These are phyloP conservation scores for Medicago arabica DNA, from an alignment of 306 rosid species.

Conservation along the genomic window DNA sequence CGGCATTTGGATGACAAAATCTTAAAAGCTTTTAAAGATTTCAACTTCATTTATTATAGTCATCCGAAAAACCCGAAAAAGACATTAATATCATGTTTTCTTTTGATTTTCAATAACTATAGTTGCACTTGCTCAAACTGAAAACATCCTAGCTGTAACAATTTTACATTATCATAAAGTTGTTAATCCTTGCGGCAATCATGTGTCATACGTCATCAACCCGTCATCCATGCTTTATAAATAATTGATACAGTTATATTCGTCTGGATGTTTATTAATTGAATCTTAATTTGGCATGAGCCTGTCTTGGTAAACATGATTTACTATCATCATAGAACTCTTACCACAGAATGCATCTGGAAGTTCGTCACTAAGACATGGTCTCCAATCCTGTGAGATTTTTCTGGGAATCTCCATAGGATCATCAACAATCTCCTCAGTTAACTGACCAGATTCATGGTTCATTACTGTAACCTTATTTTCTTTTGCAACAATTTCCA, in stretches of 20 bases:
- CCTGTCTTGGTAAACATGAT: background rate
- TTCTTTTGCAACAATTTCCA: slow-evolving; percentile 86
- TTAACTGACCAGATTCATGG: slow-evolving; percentile 58
- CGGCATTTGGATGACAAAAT: background rate
- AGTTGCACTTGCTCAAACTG: background rate
- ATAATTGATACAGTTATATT: slow-evolving; percentile 10
- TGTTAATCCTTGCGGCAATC: background rate
- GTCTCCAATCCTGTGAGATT: slow-evolving; percentile 73
- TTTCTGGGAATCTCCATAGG: slow-evolving; percentile 67
- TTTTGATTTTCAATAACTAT: slow-evolving; percentile 5
- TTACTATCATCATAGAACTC: slow-evolving; percentile 15
- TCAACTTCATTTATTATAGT: background rate
- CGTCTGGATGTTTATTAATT: slow-evolving; percentile 24
- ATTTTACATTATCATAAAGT: slow-evolving; percentile 9
- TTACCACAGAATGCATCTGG: slow-evolving; percentile 90
- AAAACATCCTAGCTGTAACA: background rate
- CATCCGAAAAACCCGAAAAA: background rate
- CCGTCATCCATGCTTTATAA: background rate
- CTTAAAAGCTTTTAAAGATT: too few species aligned
- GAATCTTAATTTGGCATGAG: slow-evolving; percentile 12
- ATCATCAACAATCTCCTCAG: slow-evolving; percentile 67
- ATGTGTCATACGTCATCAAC: too few species aligned
- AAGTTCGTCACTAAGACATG: slow-evolving; percentile 60
- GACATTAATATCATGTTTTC: slow-evolving; percentile 19
- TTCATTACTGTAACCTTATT: slow-evolving; percentile 71